phyloP scores from a whole-genome alignment of 768 basidiomycete genomes.

The Megacollybia marginata region DNA sequence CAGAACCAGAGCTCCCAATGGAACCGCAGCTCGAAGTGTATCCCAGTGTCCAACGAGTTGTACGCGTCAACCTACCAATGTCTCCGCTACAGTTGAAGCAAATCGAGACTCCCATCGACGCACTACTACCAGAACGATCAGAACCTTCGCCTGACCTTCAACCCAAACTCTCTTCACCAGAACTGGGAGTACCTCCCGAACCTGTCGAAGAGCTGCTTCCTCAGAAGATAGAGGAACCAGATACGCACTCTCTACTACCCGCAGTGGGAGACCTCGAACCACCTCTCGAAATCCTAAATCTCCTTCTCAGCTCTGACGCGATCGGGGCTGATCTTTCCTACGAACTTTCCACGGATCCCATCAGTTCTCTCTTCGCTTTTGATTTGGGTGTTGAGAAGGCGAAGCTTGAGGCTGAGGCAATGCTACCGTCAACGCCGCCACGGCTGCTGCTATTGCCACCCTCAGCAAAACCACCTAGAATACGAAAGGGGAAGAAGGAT shows the following conservation, averaged over 20 bases:
- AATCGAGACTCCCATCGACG: too few species aligned
- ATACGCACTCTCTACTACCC: neutral
- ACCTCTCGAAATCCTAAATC: slow-evolving; percentile 44
- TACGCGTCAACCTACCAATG: too few species aligned
- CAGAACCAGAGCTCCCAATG: too few species aligned
- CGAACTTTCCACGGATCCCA: slow-evolving; percentile 47
- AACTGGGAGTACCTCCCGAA: too few species aligned
- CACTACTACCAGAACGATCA: neutral
- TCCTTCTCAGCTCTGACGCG: slow-evolving; percentile 44
- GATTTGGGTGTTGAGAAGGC: slow-evolving; percentile 59
- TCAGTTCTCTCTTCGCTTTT: slow-evolving; percentile 61
- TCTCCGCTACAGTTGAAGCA: too few species aligned
- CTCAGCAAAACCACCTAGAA: slow-evolving; percentile 20
- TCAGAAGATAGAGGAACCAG: neutral
- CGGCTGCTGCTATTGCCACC: slow-evolving; percentile 37
- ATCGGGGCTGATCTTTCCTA: slow-evolving; percentile 50
- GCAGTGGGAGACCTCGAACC: slow-evolving; percentile 67
- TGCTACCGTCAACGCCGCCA: too few species aligned
- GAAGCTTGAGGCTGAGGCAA: slow-evolving; percentile 30
- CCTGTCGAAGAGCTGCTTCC: too few species aligned
- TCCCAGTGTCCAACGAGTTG: too few species aligned
- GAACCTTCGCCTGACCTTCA: too few species aligned
- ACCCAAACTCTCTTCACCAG: too few species aligned
- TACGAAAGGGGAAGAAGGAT: slow-evolving; percentile 6
- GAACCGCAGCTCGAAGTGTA: too few species aligned